These are phyloP conservation scores for Aspergillus pseudonomiae DNA, from an alignment of 2,329 filamentous ascomycete genomes.

Conservation along the genomic window DNA sequence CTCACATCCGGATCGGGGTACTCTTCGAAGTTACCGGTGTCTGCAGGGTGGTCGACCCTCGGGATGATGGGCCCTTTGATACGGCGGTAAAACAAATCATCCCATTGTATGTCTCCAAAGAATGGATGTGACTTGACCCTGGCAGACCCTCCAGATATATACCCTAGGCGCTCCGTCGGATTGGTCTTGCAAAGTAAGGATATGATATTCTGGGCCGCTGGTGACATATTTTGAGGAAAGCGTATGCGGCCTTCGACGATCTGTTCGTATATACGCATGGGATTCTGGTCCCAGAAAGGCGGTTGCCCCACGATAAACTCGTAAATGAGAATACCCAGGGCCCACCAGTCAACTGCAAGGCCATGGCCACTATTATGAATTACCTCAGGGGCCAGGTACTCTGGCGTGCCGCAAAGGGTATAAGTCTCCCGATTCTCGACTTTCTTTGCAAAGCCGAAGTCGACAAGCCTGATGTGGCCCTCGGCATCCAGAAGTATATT, in stretches of 20 bases:
- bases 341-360: constrained; percentile 71
- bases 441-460: constrained; percentile 71
- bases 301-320: constrained; percentile 70
- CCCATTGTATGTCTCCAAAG: constrained; percentile 65
- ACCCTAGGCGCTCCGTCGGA: constrained; percentile 63
- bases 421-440: constrained; percentile 62
- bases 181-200: constrained; percentile 65
- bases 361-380: constrained; percentile 68
- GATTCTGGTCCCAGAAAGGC: constrained; percentile 70
- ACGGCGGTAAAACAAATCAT: constrained; percentile 62
- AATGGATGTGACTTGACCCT: constrained; percentile 65
- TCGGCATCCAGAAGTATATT: constrained; percentile 68
- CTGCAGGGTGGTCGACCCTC: constrained; percentile 60
- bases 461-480: constrained; percentile 67
- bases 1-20: constrained; percentile 60
- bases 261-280: constrained; percentile 70
- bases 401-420: constrained; percentile 68
- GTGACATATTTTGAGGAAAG: constrained; percentile 62
- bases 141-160: constrained; percentile 62
- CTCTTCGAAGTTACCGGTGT: constrained; percentile 67
- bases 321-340: constrained; percentile 67
- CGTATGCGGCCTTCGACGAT: constrained; percentile 66
- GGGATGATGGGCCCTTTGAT: constrained; percentile 66
- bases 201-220: constrained; percentile 64
- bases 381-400: constrained; percentile 69